phyloP scores from a whole-genome alignment of 2,329 filamentous ascomycete species.

The Talaromyces sp. region DNA sequence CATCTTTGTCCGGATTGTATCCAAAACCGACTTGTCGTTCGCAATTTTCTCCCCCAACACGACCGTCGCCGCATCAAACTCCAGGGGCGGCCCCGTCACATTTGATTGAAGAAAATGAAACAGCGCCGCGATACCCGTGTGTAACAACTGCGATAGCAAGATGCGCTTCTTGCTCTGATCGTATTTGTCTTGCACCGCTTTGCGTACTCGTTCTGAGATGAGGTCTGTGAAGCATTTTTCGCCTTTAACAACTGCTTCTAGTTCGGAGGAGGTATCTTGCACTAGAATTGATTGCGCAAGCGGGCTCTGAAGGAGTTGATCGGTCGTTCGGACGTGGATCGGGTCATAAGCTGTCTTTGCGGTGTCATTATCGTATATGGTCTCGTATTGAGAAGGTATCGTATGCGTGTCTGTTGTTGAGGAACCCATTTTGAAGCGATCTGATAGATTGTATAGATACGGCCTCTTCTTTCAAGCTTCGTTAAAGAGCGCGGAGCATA shows the following conservation, averaged over 20 bases:
- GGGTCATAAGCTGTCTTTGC: constrained; percentile 28
- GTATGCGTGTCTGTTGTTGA: neutral
- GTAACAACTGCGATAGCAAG: constrained; percentile 37
- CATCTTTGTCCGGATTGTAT: constrained; percentile 52
- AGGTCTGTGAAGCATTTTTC: constrained; percentile 35
- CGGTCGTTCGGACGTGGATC: constrained; percentile 28
- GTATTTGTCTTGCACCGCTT: constrained; percentile 13
- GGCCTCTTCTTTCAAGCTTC: neutral
- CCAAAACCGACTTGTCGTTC: constrained; percentile 36
- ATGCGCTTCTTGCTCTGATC: constrained; percentile 19
- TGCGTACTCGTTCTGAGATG: constrained; percentile 28
- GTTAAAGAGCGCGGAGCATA: neutral
- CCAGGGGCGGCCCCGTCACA: constrained; percentile 79
- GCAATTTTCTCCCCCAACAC: constrained; percentile 35
- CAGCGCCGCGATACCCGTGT: constrained; percentile 64
- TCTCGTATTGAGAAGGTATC: constrained; percentile 14
- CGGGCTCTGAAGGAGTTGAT: constrained; percentile 28
- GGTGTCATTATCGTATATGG: constrained; percentile 24
- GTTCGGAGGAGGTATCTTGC: constrained; percentile 24
- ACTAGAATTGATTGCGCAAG: constrained; percentile 36
- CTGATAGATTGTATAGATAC: neutral
- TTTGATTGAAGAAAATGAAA: constrained; percentile 80
- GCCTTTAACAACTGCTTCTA: constrained; percentile 20
- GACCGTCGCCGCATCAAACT: constrained; percentile 47
- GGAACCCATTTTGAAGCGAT: neutral